Evolutionary conservation across 116 monocot species (phyloP), one percentile per base, ranked within the genome.

Genomic region (Iris pallida): DNA sequence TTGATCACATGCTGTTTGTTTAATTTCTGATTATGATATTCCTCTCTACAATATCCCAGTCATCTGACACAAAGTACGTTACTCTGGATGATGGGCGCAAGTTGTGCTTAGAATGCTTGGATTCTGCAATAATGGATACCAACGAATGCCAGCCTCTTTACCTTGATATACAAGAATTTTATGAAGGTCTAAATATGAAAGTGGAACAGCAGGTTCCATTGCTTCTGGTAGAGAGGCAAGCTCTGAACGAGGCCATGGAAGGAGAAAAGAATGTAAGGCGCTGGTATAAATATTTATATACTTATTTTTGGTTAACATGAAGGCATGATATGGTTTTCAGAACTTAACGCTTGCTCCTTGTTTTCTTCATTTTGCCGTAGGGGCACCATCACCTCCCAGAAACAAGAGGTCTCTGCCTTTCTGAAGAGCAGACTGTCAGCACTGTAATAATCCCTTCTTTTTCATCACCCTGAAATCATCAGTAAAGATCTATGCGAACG

Each of bases 241-340:
- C 90, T 20, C 67, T 94, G n/a, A 90, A 90, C 59, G 88, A 88
- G 70, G 94, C 90, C 65, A 79, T 94, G 85, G 90, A 85, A 78
- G 85, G 90, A 63, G 90, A 90, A 77, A 88, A 85, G 55, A 79
- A 30, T 76, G 85, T 89, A 61, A 79, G 85, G 44, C 47, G 55
- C 0, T 53, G 54, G 13, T 19, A 13, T 45, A 7, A 14, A 16
- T 15, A 11, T 2, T 4, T 12, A 59, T 65, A 9, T 42, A 44
- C 18, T 58, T 42, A 14, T 42, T 56, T 65, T 61, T 56, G 45
- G 14, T 10, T 14, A 54, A 42, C 30, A 30, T 30, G 30, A 30
- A 30, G 30, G 30, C 30, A 30, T 30, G 30, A 3, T 30, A 30
- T 30, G 30, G 30, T 30, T 30, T 30, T 30, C 30, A 3, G 30